Conservation (phyloP, 371 early-diverging fungal genomes). For the Lichtheimia ramosa region DNA sequence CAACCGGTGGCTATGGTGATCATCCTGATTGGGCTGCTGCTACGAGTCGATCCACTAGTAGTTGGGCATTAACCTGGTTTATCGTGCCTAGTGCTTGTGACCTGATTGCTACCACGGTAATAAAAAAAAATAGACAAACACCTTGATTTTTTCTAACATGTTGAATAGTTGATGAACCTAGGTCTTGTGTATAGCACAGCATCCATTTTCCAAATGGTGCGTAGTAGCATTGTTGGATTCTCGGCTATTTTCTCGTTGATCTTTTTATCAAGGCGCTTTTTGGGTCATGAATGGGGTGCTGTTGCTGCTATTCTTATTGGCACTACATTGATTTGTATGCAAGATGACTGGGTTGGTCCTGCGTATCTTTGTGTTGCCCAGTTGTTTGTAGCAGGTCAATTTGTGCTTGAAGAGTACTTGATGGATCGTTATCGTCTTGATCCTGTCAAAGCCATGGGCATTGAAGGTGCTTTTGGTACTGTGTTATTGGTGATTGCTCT, state of each 20-base stretch:
- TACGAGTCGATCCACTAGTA: conserved; percentile 20
- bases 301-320: conserved; percentile 33
- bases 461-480: conserved; percentile 43
- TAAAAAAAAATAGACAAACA: not conserved
- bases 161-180: conserved; percentile 33
- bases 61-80: conserved; percentile 38
- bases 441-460: conserved; percentile 49
- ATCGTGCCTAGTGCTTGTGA: conserved; percentile 46
- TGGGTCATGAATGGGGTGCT: conserved; percentile 36
- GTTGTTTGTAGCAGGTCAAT: conserved; percentile 43
- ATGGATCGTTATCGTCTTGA: conserved; percentile 46
- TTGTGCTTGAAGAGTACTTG: conserved; percentile 45
- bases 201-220: conserved; percentile 48
- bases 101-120: conserved; percentile 44
- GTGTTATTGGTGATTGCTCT: conserved; percentile 22
- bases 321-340: conserved; percentile 19
- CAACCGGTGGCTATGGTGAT: conserved; percentile 10
- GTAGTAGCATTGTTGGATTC: conserved; percentile 46
- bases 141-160: too few relatives aligned
- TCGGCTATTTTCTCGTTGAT: conserved; percentile 43
- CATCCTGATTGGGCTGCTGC: conserved; percentile 19
- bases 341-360: conserved; percentile 32
- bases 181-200: conserved; percentile 48
- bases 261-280: conserved; percentile 41
- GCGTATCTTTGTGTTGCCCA: conserved; percentile 34